These are phyloP conservation scores for Nigrospora oryzae DNA, from an alignment of 2,329 filamentous ascomycete species.

Conservation along the genomic window DNA sequence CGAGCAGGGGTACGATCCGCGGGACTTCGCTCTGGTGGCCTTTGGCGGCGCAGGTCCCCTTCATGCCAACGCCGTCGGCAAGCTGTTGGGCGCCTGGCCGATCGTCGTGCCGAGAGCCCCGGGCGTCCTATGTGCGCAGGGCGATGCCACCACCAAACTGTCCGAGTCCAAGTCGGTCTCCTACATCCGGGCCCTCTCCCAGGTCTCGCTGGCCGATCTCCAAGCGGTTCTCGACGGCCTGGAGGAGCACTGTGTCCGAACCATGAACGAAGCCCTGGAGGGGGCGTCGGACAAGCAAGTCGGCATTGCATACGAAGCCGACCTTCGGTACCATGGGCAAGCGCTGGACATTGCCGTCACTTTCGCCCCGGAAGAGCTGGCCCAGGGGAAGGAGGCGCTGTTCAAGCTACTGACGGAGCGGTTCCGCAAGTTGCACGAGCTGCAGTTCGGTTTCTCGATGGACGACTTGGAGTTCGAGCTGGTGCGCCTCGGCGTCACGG, in stretches of 20 bases:
- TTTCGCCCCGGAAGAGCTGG: conserved; percentile 24
- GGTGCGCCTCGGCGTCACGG: conserved; percentile 35
- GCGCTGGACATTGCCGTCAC: conserved; percentile 26
- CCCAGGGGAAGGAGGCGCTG: conserved; percentile 16
- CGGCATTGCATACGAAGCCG: conserved; percentile 28
- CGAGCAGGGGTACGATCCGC: conserved; percentile 41
- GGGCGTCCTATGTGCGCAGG: conserved; percentile 39
- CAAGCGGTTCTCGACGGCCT: conserved; percentile 22
- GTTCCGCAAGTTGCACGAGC: conserved; percentile 31
- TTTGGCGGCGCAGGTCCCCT: conserved; percentile 42
- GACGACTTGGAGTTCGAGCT: conserved; percentile 34
- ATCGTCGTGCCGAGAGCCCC: conserved; percentile 43
- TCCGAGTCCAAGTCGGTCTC: conserved; percentile 35
- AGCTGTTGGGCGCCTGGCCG: conserved; percentile 39
- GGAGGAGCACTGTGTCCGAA: conserved; percentile 25
- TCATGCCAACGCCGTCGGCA: conserved; percentile 40
- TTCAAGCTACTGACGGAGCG: conserved; percentile 23
- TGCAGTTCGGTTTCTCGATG: conserved; percentile 36
- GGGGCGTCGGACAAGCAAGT: conserved; percentile 18
- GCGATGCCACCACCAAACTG: conserved; percentile 39
- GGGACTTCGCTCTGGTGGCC: conserved; percentile 39
- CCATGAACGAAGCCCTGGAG: conserved; percentile 26
- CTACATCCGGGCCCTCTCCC: conserved; percentile 31
- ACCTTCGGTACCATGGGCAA: conserved; percentile 39
- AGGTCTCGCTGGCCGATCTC: conserved; percentile 24